Evolutionary conservation across 2,329 filamentous ascomycete genomes (phyloP), one percentile per base, ranked within the genome.

Genomic region (Ascosphaera acerosa): DNA sequence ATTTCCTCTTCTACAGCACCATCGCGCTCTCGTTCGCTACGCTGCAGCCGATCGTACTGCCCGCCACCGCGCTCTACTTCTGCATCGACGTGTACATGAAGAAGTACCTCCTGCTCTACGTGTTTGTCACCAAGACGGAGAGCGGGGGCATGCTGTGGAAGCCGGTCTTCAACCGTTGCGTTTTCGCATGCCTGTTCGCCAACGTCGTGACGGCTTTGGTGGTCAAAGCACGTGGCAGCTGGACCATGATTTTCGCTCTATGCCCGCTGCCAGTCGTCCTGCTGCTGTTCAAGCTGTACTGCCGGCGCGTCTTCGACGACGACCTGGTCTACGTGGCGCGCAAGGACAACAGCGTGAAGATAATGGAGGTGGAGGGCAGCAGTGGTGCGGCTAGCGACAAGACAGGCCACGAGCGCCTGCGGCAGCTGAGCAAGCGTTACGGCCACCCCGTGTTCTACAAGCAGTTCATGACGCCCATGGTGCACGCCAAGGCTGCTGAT

Each of bases 111-210:
- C 56, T 94, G 23, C 64, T 94, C 40, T 91, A 97, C 52, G 75
- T 92, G 39, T 94, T 92, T 46, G 66, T 90, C 39, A 97, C 87
- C 29, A 97, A 94, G 58, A 91, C 75, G 17, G 87, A 97, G 47
- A 92, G 82, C 0, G 87, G 82, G 6, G 87, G 87, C 31, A 67
- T 76, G 48, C 91, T 80, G 47, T 97, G 87, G 87, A 70, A 80
- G 12, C 67, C 82, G 1, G 51, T 94, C 4, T 89, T 80, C 61
- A 97, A 97, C 51, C 75, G 87, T n/a, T 62, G 92, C 48, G 56
- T 94, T 15, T 84, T 92, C 42, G 77, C 70, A 17, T 62, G 69
- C 1, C 66, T 90, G 17, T 57, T 97, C 6, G 66, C 77, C 20
- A 81, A 91, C 41, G 48, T 78, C 6, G 63, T 92, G 33, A 68